Evolutionary conservation across 495 filamentous ascomycete genomes (phyloP).

Genomic region (Hyaloscypha finlandica): DNA sequence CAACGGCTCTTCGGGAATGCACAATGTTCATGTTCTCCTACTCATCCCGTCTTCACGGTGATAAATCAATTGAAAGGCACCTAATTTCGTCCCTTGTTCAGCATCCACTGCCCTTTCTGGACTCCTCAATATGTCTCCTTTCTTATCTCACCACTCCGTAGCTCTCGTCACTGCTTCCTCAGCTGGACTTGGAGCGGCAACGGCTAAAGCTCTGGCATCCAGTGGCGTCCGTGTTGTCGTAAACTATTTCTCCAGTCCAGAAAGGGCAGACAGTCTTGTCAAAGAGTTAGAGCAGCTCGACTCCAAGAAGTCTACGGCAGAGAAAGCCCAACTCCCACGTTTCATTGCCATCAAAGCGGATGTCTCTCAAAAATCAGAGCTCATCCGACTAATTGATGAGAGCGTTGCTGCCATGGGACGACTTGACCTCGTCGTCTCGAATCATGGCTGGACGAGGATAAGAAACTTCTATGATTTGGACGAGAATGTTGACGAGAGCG

Average conservation of each 20-base stretch:
- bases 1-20: background rate
- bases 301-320: background rate
- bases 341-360: constrained; percentile 52
- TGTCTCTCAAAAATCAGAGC: constrained; percentile 43
- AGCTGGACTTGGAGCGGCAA: constrained; percentile 58
- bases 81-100: too few species aligned
- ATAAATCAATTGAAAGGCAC: too few species aligned
- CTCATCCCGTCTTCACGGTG: background rate
- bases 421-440: constrained; percentile 57
- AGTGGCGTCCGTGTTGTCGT: constrained; percentile 50
- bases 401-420: constrained; percentile 47
- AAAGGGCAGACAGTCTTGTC: constrained; percentile 46
- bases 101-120: background rate
- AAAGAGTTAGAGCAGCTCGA: constrained; percentile 38
- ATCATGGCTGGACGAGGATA: constrained; percentile 57
- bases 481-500: constrained; percentile 55
- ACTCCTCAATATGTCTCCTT: constrained; percentile 1
- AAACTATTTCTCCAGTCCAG: constrained; percentile 52
- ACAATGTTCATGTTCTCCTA: background rate
- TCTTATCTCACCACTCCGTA: constrained; percentile 33
- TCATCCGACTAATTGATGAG: constrained; percentile 46
- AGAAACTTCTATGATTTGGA: constrained; percentile 52
- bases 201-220: constrained; percentile 49
- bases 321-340: constrained; percentile 6
- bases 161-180: constrained; percentile 57